These are phyloP conservation scores for Lodderomyces orthopsilosis DNA, from an alignment of 1,139 yeast genomes.

Conservation along the genomic window DNA sequence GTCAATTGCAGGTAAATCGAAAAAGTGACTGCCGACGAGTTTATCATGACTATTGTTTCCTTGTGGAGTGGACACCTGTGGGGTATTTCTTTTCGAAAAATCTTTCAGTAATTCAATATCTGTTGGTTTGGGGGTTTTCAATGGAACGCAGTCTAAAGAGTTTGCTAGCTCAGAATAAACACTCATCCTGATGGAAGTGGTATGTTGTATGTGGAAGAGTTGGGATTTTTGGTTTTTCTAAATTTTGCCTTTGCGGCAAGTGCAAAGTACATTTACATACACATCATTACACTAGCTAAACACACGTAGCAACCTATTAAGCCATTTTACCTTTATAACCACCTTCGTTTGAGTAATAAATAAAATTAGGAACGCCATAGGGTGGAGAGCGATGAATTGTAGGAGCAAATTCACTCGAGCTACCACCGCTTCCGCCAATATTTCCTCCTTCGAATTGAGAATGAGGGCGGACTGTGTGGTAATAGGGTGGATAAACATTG, in stretches of 20 bases:
- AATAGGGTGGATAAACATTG: constrained; percentile 20
- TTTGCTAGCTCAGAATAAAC: not conserved
- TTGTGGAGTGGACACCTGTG: not conserved
- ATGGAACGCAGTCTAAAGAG: not conserved
- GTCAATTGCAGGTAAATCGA: constrained; percentile 14
- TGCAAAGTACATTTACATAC: not conserved
- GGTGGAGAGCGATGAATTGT: constrained; percentile 6
- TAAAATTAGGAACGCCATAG: constrained; percentile 13
- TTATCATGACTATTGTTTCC: not conserved
- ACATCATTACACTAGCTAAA: too few species aligned
- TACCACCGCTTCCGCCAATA: constrained; percentile 2
- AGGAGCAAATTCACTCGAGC: constrained; percentile 2
- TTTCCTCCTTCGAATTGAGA: constrained; percentile 2
- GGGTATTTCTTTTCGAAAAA: not conserved
- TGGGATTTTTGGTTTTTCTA: not conserved
- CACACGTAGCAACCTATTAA: not conserved
- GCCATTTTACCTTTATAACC: constrained; percentile 8
- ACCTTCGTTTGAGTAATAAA: constrained; percentile 14
- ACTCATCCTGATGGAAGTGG: not conserved
- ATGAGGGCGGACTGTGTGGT: constrained; percentile 4
- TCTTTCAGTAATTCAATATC: not conserved
- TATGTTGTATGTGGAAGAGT: not conserved
- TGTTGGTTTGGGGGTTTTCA: not conserved
- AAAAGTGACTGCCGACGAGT: constrained; percentile 6
- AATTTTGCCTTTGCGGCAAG: not conserved